Percentiles rank a stretch among this genome's conserved stretches.
phyloP scores from a whole-genome alignment of 331 rosid species.

The Rosa hybrid region DNA sequence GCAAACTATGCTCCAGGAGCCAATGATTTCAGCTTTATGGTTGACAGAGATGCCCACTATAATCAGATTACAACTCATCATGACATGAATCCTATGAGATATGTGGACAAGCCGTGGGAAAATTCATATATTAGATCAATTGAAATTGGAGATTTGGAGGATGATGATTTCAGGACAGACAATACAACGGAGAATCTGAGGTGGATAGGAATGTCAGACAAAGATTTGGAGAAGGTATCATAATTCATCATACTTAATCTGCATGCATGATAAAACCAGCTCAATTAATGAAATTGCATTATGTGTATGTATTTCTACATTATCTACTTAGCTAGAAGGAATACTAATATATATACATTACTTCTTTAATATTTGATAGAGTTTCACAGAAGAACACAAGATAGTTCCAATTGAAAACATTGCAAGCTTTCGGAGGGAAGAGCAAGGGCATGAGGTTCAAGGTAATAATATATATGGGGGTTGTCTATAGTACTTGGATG shows the following conservation, averaged over 20 bases:
- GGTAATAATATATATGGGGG: slow-evolving; percentile 39
- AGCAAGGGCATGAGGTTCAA: slow-evolving; percentile 44
- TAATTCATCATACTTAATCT: not conserved
- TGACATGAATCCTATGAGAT: slow-evolving; percentile 47
- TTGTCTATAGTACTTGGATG: too few relatives aligned
- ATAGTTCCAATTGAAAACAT: slow-evolving; percentile 65
- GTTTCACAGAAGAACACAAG: slow-evolving; percentile 69
- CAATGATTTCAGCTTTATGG: slow-evolving; percentile 70
- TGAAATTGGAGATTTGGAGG: slow-evolving; percentile 59
- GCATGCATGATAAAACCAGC: not conserved
- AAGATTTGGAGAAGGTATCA: slow-evolving; percentile 67
- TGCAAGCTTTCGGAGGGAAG: slow-evolving; percentile 55
- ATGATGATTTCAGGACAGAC: slow-evolving; percentile 53
- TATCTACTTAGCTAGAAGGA: not conserved
- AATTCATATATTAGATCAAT: slow-evolving; percentile 50
- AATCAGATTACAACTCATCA: slow-evolving; percentile 28
- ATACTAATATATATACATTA: not conserved
- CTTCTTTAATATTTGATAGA: slow-evolving; percentile 35
- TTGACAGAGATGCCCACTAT: slow-evolving; percentile 37
- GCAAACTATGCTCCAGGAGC: slow-evolving; percentile 35
- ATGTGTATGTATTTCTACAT: not conserved
- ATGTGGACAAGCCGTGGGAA: slow-evolving; percentile 55
- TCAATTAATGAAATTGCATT: not conserved
- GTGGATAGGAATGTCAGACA: slow-evolving; percentile 87
- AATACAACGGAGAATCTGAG: slow-evolving; percentile 67